Base-by-base conservation (phyloP, 1,284 basidiomycete species). In the Peniophora sp. region DNA sequence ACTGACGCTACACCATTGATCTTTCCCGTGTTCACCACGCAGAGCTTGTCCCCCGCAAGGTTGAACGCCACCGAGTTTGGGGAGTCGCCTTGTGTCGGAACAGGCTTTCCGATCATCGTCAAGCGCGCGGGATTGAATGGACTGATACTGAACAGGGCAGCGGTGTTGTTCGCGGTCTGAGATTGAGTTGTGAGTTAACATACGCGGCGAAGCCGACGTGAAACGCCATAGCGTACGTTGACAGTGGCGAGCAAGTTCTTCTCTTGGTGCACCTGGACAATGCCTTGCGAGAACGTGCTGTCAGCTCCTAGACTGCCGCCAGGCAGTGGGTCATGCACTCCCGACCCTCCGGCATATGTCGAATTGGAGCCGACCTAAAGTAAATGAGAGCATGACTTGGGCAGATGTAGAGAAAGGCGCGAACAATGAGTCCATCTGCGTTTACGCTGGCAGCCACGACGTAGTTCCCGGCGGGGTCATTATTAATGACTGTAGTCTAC, bases 161-260 rank as follows among this genome's bases (percentile, higher is more conserved):
- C 53, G 0, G 71, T 74, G 56, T 71, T 70, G 14, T 71, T 74
- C 12, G 70, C 73, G 39, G 71, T 50, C 68, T 73, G n/a, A n/a
- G n/a, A n/a, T n/a, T n/a, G n/a, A n/a, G n/a, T n/a, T n/a, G n/a
- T n/a, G 24, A 14, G 24, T 43, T 27, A 36, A 35, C n/a, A n/a
- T n/a, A n/a, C n/a, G n/a, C n/a, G n/a, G n/a, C n/a, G n/a, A n/a
- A n/a, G n/a, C n/a, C n/a, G n/a, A n/a, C n/a, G n/a, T n/a, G n/a
- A n/a, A n/a, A n/a, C n/a, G n/a, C n/a, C 23, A 24, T 3, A 18
- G 58, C 64, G 27, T 41, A 70, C 69, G 43, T 72, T 72, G 37
- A 69, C 67, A 8, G 67, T 62, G 24, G 66, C 69, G 12, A 73
- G 60, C 34, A 69, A 60, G 34, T 68, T 65, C 9, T 60, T 57